A percentile compares a stretch with the other conserved stretches of the same genome.
Evolutionary conservation across 306 rosid genomes (phyloP).

Genomic region (Ammopiptanthus mongolicus): DNA sequence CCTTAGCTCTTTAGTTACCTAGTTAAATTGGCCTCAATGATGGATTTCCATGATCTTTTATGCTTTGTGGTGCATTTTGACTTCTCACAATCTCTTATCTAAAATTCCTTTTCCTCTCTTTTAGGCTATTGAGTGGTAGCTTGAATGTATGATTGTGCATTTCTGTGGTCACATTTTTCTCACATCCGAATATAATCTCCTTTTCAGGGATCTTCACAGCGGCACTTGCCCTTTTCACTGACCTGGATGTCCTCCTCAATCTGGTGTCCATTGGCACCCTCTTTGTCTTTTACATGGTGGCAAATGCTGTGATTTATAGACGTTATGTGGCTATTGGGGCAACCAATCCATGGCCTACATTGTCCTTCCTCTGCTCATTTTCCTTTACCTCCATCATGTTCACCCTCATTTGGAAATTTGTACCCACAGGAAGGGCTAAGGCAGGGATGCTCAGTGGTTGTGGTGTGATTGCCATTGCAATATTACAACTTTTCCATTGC

Average conservation of each 20-base stretch:
- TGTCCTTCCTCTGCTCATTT: constrained; percentile 69
- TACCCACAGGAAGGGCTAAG: constrained; percentile 50
- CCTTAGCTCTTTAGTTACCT: constrained; percentile 17
- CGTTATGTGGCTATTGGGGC: constrained; percentile 69
- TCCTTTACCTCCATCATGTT: constrained; percentile 56
- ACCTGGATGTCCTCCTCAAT: constrained; percentile 64
- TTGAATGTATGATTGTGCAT: neutral
- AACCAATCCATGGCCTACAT: constrained; percentile 81
- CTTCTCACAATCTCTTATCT: constrained; percentile 13
- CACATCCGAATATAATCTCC: constrained; percentile 18
- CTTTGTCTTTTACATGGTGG: constrained; percentile 96
- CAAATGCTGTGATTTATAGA: constrained; percentile 78
- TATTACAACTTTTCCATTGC: constrained; percentile 55
- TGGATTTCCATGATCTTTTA: constrained; percentile 18
- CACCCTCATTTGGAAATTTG: constrained; percentile 66
- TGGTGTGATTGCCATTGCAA: constrained; percentile 42
- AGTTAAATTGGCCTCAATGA: constrained; percentile 27
- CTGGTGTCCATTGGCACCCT: constrained; percentile 92
- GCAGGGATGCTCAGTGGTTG: constrained; percentile 45
- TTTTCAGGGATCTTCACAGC: constrained; percentile 88
- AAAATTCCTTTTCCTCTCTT: constrained; percentile 1
- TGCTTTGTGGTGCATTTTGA: constrained; percentile 36
- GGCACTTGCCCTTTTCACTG: constrained; percentile 78
- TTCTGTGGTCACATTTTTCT: constrained; percentile 13
- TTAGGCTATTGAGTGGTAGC: constrained; percentile 2